Evolutionary conservation across 2,329 filamentous ascomycete species (phyloP), one percentile per base, ranked within the genome.

Genomic region (Ophiostoma sp.): DNA sequence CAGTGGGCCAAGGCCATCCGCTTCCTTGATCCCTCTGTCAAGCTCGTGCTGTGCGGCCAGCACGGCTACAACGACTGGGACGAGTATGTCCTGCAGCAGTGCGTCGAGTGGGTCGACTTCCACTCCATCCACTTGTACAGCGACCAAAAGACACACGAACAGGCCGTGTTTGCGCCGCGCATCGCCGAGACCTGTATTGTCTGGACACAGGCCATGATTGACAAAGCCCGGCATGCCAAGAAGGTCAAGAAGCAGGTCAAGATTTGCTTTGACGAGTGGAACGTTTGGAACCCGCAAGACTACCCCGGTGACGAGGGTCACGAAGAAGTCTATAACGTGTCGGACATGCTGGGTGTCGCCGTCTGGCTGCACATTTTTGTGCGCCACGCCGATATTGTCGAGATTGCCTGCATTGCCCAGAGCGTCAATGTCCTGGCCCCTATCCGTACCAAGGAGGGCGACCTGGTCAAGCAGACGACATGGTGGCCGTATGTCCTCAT

Each of bases 231-330:
- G 3, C 15, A 36, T 33, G n/a, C n/a, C 4, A 42, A 59, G 33
- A 45, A 70, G 22, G 69, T 59, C 9, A 12, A n/a, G 3, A 36
- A 36, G 36, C 50, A 33, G 8, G 69, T 70, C 3, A 91, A 87
- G 70, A 93, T 95, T 79, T 94, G 92, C 84, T 94, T 94, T 79
- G 92, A 95, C 79, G 92, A 94, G 81, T 94, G 92, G 92, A 95
- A 94, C 79, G 92, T 94, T 9, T 95, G 92, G 92, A 91, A 93
- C 77, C 91, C 91, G 0, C 84, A 86, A 69, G 88, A 92, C 9
- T 92, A 92, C 0, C 91, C 91, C 0, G 92, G 92, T 19, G 89
- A 92, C 77, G 80, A 87, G 74, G 92, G 92, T 19, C 92, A 90
- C 6, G 92, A 94, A 81, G 91, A 94, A 79, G 83, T 82, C 77